phyloP scores from a whole-genome alignment of 768 basidiomycete genomes.

The Kwoniella heveanensis region DNA sequence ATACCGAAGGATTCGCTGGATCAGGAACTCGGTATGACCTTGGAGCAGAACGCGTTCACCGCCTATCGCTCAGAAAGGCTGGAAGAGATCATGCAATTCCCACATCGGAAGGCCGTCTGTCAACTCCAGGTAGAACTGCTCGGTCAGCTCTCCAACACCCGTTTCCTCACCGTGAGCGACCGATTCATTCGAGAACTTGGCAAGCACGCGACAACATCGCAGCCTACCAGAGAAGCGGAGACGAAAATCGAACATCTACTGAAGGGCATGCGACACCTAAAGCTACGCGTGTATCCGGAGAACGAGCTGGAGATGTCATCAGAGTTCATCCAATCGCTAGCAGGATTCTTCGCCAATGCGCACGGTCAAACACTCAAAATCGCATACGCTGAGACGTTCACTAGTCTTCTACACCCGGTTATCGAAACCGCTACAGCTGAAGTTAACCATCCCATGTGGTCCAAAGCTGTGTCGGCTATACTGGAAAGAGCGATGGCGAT shows the following conservation, averaged over 20 bases:
- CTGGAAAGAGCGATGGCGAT: constrained; percentile 48
- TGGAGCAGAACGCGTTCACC: constrained; percentile 88
- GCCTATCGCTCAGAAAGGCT: constrained; percentile 59
- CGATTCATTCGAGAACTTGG: constrained; percentile 78
- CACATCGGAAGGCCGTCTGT: constrained; percentile 77
- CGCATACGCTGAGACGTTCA: constrained; percentile 80
- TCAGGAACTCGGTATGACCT: constrained; percentile 71
- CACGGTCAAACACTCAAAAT: constrained; percentile 81
- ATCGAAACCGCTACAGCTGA: constrained; percentile 95
- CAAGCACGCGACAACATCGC: constrained; percentile 68
- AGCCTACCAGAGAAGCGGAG: constrained; percentile 77
- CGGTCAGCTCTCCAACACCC: constrained; percentile 75
- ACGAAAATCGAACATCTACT: constrained; percentile 82
- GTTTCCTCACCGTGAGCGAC: constrained; percentile 90
- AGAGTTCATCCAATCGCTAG: constrained; percentile 81
- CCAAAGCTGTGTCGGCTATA: constrained; percentile 83
- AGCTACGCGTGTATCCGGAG: constrained; percentile 90
- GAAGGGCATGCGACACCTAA: constrained; percentile 75
- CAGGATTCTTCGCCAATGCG: constrained; percentile 77
- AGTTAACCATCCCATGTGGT: constrained; percentile 93
- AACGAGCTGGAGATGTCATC: constrained; percentile 90
- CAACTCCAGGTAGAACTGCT: constrained; percentile 82
- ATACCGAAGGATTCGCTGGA: constrained; percentile 76
- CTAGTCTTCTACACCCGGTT: constrained; percentile 77
- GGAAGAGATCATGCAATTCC: constrained; percentile 65